Evolutionary conservation across 1,139 yeast species (phyloP), one percentile per base, ranked within the genome.

Genomic region (Suhomyces chickasaworum): DNA sequence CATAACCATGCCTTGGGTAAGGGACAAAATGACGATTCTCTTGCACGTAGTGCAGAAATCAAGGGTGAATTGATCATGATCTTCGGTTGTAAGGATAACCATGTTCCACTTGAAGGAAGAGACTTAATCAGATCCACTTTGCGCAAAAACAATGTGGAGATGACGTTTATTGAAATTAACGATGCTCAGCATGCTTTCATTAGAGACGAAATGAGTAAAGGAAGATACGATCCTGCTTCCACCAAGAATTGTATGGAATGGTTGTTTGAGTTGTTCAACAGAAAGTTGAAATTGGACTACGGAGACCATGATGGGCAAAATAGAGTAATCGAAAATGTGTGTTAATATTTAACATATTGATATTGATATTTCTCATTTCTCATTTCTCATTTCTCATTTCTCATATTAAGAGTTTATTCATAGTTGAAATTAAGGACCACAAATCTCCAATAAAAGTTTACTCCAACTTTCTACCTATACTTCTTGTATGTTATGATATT

Each of bases 131-230:
- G 95, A 57, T 61, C 72, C 48, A 75, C 78, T n/a, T 65, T 87
- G 59, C 73, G 90, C 54, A 77, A 79, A 42, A 74, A 80, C 34
- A 75, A 76, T 20, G 86, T 83, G 41, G 81, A 75, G 44, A 79
- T 85, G 68, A 83, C 90, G 1, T 85, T 86, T 59, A 75, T 83
- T 65, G 95, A 87, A 64, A 73, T 86, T 48, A 81, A 85, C 53
- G 91, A 82, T 53, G 95, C 89, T 13, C 91, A 86, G 64, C 95
- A 87, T 56, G 95, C 95, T 0, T 87, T 86, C 59, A 83, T 87
- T 44, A 74, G 95, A 53, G 95, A 87, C 61, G 95, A 86, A 58
- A 67, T 72, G 55, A 83, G 89, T 55, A 87, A 86, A 66, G 95
- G 89, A 5, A 73, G 95, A 55, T 87, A 81, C 59, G 95, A 87